Conservation (phyloP, 2,329 filamentous ascomycete species). For the Aureobasidium uvarum region DNA sequence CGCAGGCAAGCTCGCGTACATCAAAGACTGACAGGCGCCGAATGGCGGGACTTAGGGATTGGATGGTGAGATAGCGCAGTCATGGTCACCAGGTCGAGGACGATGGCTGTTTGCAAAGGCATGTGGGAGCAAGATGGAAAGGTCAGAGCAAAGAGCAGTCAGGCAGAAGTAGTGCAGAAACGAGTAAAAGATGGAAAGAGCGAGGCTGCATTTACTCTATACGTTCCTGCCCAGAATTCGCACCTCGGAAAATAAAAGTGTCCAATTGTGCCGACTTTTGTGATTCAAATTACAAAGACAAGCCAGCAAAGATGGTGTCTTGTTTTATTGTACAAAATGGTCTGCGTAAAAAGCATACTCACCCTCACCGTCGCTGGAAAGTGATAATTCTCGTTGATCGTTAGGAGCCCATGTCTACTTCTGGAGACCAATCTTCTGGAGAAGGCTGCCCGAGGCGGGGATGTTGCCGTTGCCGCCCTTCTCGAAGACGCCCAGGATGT, state of each 20-base stretch:
- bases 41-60: background rate
- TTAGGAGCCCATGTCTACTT: constrained; percentile 41
- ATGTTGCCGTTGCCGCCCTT: constrained; percentile 41
- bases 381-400: constrained; percentile 16
- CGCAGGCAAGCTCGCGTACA: background rate
- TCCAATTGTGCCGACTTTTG: constrained; percentile 24
- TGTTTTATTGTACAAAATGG: constrained; percentile 22
- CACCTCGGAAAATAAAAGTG: background rate
- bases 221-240: background rate
- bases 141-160: background rate
- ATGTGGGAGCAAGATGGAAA: background rate
- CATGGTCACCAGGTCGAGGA: background rate
- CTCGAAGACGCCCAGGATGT: constrained; percentile 78
- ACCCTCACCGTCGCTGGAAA: constrained; percentile 15
- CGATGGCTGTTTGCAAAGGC: constrained; percentile 17
- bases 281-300: constrained; percentile 24
- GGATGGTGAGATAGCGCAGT: constrained; percentile 9
- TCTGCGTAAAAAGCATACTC: background rate
- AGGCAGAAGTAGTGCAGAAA: background rate
- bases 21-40: background rate
- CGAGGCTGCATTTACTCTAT: constrained; percentile 9
- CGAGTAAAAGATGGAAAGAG: constrained; percentile 10
- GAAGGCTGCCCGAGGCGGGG: constrained; percentile 43
- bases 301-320: constrained; percentile 12
- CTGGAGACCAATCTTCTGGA: constrained; percentile 56